Percentiles rank a stretch among this genome's conserved stretches.
Conservation (phyloP, 176 grass and related monocot species). For the Themeda triandra region DNA sequence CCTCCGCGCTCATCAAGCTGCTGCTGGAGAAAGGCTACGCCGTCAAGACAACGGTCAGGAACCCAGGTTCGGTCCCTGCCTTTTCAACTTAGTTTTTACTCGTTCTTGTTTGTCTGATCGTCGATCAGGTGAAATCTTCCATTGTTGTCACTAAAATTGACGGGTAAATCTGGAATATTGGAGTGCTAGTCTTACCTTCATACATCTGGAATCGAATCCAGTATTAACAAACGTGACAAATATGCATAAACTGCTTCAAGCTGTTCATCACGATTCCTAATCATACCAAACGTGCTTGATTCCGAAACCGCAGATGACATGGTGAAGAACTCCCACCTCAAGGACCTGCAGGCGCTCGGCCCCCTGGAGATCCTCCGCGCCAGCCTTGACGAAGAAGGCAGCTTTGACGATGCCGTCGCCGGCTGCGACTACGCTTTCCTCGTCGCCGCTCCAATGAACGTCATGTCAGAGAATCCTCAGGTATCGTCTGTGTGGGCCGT, state of each 20-base stretch:
- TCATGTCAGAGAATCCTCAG: too few relatives aligned
- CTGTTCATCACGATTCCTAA: not conserved
- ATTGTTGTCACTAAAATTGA: not conserved
- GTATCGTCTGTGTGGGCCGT: too few relatives aligned
- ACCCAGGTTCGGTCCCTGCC: not conserved
- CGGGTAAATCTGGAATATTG: not conserved
- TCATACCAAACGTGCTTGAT: not conserved
- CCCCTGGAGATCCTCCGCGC: not conserved
- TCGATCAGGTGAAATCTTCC: too few relatives aligned
- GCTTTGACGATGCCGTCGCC: not conserved
- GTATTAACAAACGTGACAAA: not conserved
- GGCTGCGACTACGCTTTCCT: slow-evolving; percentile 8
- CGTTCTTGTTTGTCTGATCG: not conserved
- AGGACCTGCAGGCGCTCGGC: not conserved
- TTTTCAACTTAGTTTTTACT: not conserved
- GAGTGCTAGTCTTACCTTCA: not conserved
- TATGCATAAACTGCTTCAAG: not conserved
- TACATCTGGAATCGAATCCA: not conserved
- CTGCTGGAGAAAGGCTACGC: slow-evolving; percentile 21
- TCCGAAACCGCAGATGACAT: not conserved
- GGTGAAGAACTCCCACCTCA: slow-evolving; percentile 12
- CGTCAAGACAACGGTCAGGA: slow-evolving; percentile 21
- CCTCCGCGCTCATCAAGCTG: slow-evolving; percentile 3
- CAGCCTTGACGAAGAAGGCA: not conserved
- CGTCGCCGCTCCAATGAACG: not conserved